Evolutionary conservation across 1,139 yeast genomes (phyloP).

Genomic region (Hyphopichia khmerensis): DNA sequence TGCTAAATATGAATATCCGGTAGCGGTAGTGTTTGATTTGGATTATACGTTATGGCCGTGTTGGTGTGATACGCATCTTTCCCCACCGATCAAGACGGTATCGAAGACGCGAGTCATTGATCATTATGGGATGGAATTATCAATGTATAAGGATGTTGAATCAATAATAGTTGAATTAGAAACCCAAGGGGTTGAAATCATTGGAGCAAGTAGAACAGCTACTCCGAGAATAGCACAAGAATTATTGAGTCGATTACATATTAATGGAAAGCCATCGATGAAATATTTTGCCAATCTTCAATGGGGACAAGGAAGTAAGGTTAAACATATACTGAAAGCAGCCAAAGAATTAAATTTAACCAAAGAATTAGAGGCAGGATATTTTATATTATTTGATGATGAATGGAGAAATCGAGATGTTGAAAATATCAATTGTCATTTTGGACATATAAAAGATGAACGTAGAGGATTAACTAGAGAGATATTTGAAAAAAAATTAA

Average conservation of each 20-base stretch:
- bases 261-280: slow-evolving; percentile 48
- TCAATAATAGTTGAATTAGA: slow-evolving; percentile 48
- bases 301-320: slow-evolving; percentile 71
- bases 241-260: slow-evolving; percentile 47
- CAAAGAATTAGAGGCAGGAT: slow-evolving; percentile 43
- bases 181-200: slow-evolving; percentile 44
- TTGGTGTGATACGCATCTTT: slow-evolving; percentile 66
- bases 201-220: slow-evolving; percentile 68
- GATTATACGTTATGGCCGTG: slow-evolving; percentile 80
- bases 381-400: slow-evolving; percentile 68
- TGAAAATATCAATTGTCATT: slow-evolving; percentile 57
- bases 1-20: slow-evolving; percentile 37
- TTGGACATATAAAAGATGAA: slow-evolving; percentile 49
- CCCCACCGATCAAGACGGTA: slow-evolving; percentile 38
- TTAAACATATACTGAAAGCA: slow-evolving; percentile 52
- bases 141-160: slow-evolving; percentile 62
- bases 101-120: slow-evolving; percentile 35
- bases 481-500: slow-evolving; percentile 45
- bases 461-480: slow-evolving; percentile 50
- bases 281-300: slow-evolving; percentile 52
- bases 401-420: slow-evolving; percentile 69
- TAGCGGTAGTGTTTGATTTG: slow-evolving; percentile 68
- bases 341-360: slow-evolving; percentile 37
- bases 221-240: slow-evolving; percentile 63
- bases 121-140: slow-evolving; percentile 45